Evolutionary conservation across 805 yeast species (phyloP), one percentile per base, ranked within the genome.

Genomic region (Cyberlindnera misumaiensis): DNA sequence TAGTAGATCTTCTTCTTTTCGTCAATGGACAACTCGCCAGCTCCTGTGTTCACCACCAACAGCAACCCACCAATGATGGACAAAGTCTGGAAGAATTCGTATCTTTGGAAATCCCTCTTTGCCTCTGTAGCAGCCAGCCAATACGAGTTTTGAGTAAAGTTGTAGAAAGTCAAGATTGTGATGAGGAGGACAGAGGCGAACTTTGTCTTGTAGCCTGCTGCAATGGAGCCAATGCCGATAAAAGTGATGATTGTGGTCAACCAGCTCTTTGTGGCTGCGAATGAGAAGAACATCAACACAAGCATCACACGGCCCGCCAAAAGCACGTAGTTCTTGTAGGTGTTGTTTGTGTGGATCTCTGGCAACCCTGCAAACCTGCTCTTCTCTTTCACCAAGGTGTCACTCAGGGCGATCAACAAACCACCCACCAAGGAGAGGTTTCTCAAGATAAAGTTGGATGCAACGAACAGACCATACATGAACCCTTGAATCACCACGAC

Each of bases 1-100:
- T 65, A 87, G 59, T 83, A 86, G 43, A 85, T 80, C 71, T 90
- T 90, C 70, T 90, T 89, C 81, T 93, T 90, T 62, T 88, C 97
- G 57, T 90, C 98, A 42, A 90, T 67, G 20, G 95, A 84, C 47
- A 90, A 71, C 52, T 84, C 89, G 36, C 98, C 98, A 24, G 97
- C 97, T 45, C 98, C 98, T 4, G 96, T 86, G 64, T 84, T 87
- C 43, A 86, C 96, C 44, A 93, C 85, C 49, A 93, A 68, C 45
- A 90, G 65, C 46, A 90, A 74, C 2, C 97, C 98, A 41, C 98
- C 98, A 36, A 90, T 89, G 58, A 90, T 90, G 41, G 95, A 83
- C 58, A 90, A 70, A 29, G 95, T 87, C 67, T 93, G 98, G 73
- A 83, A 90, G 62, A 84, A 85, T 63, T 89, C 97, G 62, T 89